phyloP scores from a whole-genome alignment of 2,329 filamentous ascomycete species.

The Hymenoscyphus occultus region DNA sequence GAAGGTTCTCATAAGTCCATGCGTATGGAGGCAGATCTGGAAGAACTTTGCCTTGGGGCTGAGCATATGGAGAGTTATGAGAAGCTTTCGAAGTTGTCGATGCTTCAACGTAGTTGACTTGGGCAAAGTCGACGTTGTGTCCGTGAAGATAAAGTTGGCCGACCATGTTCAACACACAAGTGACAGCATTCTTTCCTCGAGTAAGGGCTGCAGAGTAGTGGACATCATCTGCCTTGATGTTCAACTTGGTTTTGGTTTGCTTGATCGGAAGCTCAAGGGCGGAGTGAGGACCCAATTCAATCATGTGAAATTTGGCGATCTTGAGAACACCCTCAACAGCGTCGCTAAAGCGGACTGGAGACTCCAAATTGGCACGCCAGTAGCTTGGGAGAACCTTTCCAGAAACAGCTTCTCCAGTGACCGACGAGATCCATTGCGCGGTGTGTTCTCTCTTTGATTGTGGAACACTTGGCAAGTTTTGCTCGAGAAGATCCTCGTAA shows the following conservation, averaged over 20 bases:
- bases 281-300: slow-evolving; percentile 28
- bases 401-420: slow-evolving; percentile 6
- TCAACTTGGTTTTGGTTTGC: slow-evolving; percentile 10
- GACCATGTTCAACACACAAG: slow-evolving; percentile 11
- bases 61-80: not conserved
- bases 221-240: not conserved
- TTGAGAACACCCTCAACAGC: slow-evolving; percentile 6
- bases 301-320: slow-evolving; percentile 1
- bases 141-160: slow-evolving; percentile 12
- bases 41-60: slow-evolving; percentile 11
- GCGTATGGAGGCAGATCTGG: slow-evolving; percentile 43
- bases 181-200: slow-evolving; percentile 9
- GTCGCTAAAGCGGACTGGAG: slow-evolving; percentile 17
- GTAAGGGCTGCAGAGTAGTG: slow-evolving; percentile 17
- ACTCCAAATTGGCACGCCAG: slow-evolving; percentile 17
- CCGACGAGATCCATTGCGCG: slow-evolving; percentile 13
- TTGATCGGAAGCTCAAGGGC: slow-evolving; percentile 20
- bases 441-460: not conserved
- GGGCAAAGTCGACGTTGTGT: slow-evolving; percentile 12
- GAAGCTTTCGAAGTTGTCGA: not conserved
- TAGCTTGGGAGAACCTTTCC: slow-evolving; percentile 10
- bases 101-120: slow-evolving; percentile 11
- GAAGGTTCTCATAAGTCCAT: slow-evolving; percentile 47
- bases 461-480: not conserved
- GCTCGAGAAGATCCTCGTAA: slow-evolving; percentile 11